Conservation (phyloP, 169 alveolate genomes). For the Pseudocohnilembus persalinus region DNA sequence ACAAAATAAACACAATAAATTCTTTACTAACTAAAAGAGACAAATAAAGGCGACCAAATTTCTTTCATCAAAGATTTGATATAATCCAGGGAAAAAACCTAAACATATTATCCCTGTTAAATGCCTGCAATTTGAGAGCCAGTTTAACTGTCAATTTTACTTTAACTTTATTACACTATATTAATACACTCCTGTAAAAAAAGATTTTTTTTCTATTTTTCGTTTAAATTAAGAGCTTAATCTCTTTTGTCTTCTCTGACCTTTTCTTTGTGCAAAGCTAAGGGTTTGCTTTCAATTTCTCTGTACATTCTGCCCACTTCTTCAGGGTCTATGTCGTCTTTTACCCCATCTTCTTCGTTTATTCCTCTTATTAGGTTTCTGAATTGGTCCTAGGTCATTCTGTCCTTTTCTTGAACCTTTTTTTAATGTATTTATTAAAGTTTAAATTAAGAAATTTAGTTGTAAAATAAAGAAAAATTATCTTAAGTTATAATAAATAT, state of each 20-base stretch:
- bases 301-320: constrained; percentile 66
- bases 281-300: constrained; percentile 72
- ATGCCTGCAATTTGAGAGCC: too few relatives aligned
- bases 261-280: constrained; percentile 80
- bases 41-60: constrained; percentile 85
- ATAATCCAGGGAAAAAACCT: constrained; percentile 60
- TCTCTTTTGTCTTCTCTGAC: constrained; percentile 72
- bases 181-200: constrained; percentile 66
- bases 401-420: constrained; percentile 58
- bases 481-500: too few relatives aligned
- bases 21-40: constrained; percentile 73
- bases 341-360: constrained; percentile 22
- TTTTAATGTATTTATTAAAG: too few relatives aligned
- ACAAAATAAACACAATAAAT: too few relatives aligned
- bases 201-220: constrained; percentile 60
- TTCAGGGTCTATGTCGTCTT: constrained; percentile 61
- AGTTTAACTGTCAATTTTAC: constrained; percentile 55
- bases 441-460: too few relatives aligned
- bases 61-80: constrained; percentile 78
- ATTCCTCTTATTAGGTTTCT: constrained; percentile 31
- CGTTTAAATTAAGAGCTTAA: constrained; percentile 58
- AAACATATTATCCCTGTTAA: constrained; percentile 40
- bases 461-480: too few relatives aligned
- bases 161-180: constrained; percentile 62
- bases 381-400: constrained; percentile 50